Conservation (phyloP, 2,329 filamentous ascomycete species). For the Fusarium tricinctum region DNA sequence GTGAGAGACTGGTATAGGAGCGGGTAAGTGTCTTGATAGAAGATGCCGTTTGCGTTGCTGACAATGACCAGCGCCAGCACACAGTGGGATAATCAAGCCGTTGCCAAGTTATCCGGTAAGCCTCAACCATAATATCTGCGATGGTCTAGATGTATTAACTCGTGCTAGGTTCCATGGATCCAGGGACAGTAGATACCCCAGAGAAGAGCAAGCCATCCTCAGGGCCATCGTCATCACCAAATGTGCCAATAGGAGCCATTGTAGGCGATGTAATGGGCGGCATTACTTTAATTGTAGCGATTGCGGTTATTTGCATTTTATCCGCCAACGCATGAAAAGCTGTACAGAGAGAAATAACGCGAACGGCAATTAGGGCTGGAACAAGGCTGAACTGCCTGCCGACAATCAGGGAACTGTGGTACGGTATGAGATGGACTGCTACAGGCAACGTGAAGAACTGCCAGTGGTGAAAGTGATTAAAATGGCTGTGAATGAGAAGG, state of each 20-base stretch:
- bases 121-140: too few species aligned
- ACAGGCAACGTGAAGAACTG: neutral
- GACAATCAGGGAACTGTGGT: neutral
- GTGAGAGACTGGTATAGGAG: slow-evolving; percentile 1
- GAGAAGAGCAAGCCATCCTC: too few species aligned
- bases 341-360: neutral
- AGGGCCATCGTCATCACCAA: too few species aligned
- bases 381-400: neutral
- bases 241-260: neutral
- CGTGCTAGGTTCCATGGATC: too few species aligned
- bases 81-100: neutral
- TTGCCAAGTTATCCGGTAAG: neutral
- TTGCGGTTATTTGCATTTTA: neutral
- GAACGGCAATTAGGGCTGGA: too few species aligned
- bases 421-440: neutral
- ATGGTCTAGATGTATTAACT: too few species aligned
- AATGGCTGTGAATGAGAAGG: too few species aligned
- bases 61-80: neutral
- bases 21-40: neutral
- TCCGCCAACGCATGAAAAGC: neutral
- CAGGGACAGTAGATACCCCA: too few species aligned
- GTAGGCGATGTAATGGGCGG: neutral
- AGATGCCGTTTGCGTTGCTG: fast-evolving
- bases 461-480: too few species aligned
- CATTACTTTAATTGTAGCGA: neutral